A percentile compares a stretch with the other conserved stretches of the same genome.
Conservation (phyloP, 257 asterid species). For the Solanum tarijense region DNA sequence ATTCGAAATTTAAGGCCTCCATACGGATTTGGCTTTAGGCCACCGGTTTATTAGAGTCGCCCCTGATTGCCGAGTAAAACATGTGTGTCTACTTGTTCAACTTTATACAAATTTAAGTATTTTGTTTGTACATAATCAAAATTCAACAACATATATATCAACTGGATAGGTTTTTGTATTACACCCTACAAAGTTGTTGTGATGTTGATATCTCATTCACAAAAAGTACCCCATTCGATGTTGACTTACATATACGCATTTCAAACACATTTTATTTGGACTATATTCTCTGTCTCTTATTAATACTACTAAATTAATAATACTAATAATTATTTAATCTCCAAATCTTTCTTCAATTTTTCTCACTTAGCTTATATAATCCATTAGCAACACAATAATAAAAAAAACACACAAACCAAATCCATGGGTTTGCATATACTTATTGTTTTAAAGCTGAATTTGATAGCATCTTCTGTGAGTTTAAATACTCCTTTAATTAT, state of each 20-base stretch:
- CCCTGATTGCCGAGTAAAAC: neutral
- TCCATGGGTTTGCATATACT: constrained; percentile 30
- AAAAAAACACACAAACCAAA: neutral
- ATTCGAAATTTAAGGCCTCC: no score
- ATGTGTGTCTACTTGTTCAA: neutral
- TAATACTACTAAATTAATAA: neutral
- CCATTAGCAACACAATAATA: neutral
- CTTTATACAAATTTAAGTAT: no score
- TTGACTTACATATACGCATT: neutral
- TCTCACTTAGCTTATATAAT: neutral
- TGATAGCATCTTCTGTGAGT: constrained; percentile 5
- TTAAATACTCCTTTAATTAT: constrained; percentile 17
- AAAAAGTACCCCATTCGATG: neutral
- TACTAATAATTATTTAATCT: neutral
- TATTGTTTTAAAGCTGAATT: constrained; percentile 32
- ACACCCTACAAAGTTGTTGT: neutral
- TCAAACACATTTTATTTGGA: neutral
- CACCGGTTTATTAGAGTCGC: no score
- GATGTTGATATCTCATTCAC: neutral
- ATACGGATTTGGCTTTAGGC: no score
- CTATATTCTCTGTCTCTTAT: neutral
- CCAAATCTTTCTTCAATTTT: neutral
- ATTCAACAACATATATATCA: neutral
- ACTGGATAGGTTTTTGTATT: neutral
- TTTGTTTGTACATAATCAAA: no score